Evolutionary conservation across 1,139 yeast species (phyloP).

Genomic region (Suhomyces chickasaworum): DNA sequence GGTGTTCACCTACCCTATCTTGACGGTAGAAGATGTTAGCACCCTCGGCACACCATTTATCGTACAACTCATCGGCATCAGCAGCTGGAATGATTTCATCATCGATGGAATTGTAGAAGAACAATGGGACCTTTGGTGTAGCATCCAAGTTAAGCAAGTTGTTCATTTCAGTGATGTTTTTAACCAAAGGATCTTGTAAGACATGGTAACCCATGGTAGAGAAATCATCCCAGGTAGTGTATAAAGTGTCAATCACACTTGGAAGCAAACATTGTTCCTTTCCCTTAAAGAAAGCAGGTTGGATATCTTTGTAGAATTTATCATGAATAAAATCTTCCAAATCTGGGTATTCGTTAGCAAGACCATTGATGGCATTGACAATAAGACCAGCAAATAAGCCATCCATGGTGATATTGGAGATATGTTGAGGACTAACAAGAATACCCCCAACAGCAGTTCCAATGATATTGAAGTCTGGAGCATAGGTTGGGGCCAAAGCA

Average conservation of each 20-base stretch:
- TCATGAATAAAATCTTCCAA: slow-evolving; percentile 7
- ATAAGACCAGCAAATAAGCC: slow-evolving; percentile 30
- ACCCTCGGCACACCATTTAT: slow-evolving; percentile 21
- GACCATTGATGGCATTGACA: slow-evolving; percentile 30
- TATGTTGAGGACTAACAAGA: slow-evolving; percentile 27
- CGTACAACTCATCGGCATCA: slow-evolving; percentile 17
- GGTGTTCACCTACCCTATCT: slow-evolving; percentile 21
- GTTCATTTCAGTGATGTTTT: slow-evolving; percentile 5
- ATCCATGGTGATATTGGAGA: slow-evolving; percentile 27
- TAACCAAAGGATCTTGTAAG: background rate
- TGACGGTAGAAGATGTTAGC: slow-evolving; percentile 20
- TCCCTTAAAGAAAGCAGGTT: background rate
- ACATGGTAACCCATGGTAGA: slow-evolving; percentile 1
- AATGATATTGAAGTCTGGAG: slow-evolving; percentile 33
- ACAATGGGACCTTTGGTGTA: slow-evolving; percentile 36
- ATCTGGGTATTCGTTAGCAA: slow-evolving; percentile 31
- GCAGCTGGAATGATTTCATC: slow-evolving; percentile 27
- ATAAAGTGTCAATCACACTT: background rate
- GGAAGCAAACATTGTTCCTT: slow-evolving; percentile 2
- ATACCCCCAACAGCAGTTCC: slow-evolving; percentile 39
- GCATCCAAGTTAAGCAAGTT: slow-evolving; percentile 9
- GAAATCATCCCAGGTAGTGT: slow-evolving; percentile 1
- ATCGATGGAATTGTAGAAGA: slow-evolving; percentile 34
- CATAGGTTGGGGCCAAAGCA: slow-evolving; percentile 33
- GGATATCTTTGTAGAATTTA: background rate